Evolutionary conservation across 148 eudicot genomes (phyloP).

Genomic region (Persicaria tinctoria): DNA sequence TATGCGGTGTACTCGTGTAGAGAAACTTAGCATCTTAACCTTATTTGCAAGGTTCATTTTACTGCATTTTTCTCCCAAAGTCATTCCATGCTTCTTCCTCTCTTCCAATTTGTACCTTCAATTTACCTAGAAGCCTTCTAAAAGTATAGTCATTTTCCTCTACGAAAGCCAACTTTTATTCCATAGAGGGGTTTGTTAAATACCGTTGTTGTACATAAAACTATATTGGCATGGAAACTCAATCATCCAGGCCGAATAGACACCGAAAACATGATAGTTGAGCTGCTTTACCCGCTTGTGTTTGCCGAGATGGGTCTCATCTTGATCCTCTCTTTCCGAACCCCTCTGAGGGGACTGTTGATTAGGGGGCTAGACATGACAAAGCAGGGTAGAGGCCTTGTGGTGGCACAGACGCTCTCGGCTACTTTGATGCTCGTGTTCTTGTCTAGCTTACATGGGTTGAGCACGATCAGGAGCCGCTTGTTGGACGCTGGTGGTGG

Average conservation of each 20-base stretch:
- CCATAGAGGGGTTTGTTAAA: neutral
- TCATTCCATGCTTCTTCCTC: neutral
- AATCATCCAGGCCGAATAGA: neutral
- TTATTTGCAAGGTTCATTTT: too few species aligned
- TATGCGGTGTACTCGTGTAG: too few species aligned
- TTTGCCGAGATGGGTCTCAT: constrained; percentile 34
- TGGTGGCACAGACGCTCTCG: constrained; percentile 37
- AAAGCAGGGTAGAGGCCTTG: constrained; percentile 51
- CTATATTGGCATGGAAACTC: neutral
- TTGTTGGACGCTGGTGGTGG: constrained; percentile 18
- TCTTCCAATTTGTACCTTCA: neutral
- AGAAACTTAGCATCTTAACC: too few species aligned
- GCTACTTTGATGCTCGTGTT: constrained; percentile 40
- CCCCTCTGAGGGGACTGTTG: constrained; percentile 41
- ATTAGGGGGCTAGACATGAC: constrained; percentile 28
- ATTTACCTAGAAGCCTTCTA: neutral
- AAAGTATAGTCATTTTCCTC: neutral
- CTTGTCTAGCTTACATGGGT: constrained; percentile 29
- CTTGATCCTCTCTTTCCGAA: constrained; percentile 33
- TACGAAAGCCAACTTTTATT: neutral
- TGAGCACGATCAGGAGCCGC: constrained; percentile 28
- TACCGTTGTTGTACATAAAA: neutral
- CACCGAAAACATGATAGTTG: constrained; percentile 25
- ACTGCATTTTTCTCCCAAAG: neutral
- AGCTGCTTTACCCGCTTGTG: constrained; percentile 38